Evolutionary conservation across 768 basidiomycete genomes (phyloP).

Genomic region (Termitomyces sp.): DNA sequence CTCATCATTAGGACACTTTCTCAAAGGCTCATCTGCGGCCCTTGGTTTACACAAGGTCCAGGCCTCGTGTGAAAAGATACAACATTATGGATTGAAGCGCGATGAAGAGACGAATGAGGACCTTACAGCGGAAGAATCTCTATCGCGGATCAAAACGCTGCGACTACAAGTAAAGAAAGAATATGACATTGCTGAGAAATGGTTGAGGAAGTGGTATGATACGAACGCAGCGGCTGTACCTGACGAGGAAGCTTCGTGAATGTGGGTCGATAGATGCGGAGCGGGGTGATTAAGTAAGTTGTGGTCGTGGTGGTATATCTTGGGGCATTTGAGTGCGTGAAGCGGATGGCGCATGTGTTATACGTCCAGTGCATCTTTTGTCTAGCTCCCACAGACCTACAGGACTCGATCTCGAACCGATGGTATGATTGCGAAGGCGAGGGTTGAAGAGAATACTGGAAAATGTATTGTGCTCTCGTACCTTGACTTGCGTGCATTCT

Average conservation of each 20-base stretch:
- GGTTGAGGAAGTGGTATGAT: constrained; percentile 48
- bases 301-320: neutral
- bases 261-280: neutral
- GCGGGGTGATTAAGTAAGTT: neutral
- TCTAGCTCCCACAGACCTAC: neutral
- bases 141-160: constrained; percentile 49
- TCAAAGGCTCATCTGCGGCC: constrained; percentile 96
- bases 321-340: neutral
- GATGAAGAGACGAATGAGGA: constrained; percentile 46
- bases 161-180: constrained; percentile 59
- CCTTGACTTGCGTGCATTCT: neutral
- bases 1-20: constrained; percentile 81
- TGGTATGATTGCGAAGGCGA: neutral
- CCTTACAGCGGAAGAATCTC: constrained; percentile 43
- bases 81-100: constrained; percentile 71
- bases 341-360: neutral
- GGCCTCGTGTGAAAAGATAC: constrained; percentile 83
- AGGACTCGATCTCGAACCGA: neutral
- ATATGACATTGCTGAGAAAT: constrained; percentile 60
- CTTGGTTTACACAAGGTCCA: constrained; percentile 82
- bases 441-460: neutral
- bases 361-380: neutral
- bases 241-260: neutral
- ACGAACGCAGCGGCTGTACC: constrained; percentile 10
- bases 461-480: constrained; percentile 4